Percentiles rank a stretch among this genome's conserved stretches.
Evolutionary conservation across 352 stramenopile genomes (phyloP).

Genomic region (Albugo candida): DNA sequence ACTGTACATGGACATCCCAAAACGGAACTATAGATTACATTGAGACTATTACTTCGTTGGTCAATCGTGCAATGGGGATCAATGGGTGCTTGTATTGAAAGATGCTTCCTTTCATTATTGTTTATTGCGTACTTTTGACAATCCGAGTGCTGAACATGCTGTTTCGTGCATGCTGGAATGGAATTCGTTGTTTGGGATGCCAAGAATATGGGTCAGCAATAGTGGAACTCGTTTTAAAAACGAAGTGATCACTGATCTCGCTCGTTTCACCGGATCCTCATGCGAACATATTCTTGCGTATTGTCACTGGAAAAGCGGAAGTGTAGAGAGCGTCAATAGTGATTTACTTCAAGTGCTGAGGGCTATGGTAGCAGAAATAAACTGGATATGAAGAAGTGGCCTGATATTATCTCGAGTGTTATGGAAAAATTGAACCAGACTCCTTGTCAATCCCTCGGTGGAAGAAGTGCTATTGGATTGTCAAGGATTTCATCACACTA

Average conservation of each 20-base stretch:
- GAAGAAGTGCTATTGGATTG: conserved; percentile 7
- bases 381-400: background rate
- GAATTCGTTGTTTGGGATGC: conserved; percentile 7
- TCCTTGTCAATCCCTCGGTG: conserved; percentile 6
- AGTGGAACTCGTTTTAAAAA: conserved; percentile 18
- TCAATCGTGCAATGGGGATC: conserved; percentile 3
- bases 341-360: conserved; percentile 14
- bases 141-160: too few species aligned
- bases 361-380: background rate
- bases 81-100: conserved; percentile 10
- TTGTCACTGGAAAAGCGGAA: conserved; percentile 16
- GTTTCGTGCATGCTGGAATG: too few species aligned
- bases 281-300: conserved; percentile 4
- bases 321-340: conserved; percentile 11
- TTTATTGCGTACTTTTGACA: too few species aligned
- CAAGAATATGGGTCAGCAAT: conserved; percentile 11
- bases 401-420: background rate
- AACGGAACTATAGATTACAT: conserved; percentile 13
- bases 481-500: too few species aligned
- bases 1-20: background rate
- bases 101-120: too few species aligned
- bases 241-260: conserved; percentile 8
- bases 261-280: background rate
- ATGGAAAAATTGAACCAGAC: conserved; percentile 17
- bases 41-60: conserved; percentile 16